Base-by-base conservation (phyloP, 2,329 filamentous ascomycete genomes). In the Claviceps arundinis region DNA sequence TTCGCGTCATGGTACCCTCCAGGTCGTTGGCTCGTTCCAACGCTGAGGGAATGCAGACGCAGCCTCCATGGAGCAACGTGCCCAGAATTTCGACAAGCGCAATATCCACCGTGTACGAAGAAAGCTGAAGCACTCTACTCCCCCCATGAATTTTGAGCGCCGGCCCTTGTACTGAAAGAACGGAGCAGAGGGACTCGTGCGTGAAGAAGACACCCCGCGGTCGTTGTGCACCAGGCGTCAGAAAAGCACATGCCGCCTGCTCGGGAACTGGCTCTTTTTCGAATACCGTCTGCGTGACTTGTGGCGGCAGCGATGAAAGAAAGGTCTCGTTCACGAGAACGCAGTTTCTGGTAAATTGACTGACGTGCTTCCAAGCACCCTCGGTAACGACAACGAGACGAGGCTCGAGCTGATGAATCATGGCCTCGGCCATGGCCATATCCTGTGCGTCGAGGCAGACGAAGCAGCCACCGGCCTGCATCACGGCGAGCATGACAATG, bases 401-500 rank as follows among this genome's bases (percentile, higher is more conserved):
- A 2, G 73, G 68, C 16, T 66, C 63, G n/a, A 76, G 66, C 14
- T 70, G 64, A 41, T 69, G 66, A 37, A 74, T 68, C 2, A 73
- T 68, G 6, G 68, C 67, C 37, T 68, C 65, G 22, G 71, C 69
- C 30, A 70, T 66, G 48, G 63, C 59, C 19, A 68, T 62, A 24
- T 75, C 70, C 16, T 72, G 68, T 2, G 65, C 66, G 44, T 78
- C 75, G 30, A 79, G 64, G 0, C 74, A 70, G 0, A 76, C 72
- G 42, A 78, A 71, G n/a, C 69, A 69, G 1, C 70, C 75, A 13
- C 75, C 75, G 4, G 74, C 67, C 58, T 86, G 84, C 44, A 88
- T 68, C 1, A 83, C 74, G 0, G 84, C 84, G 19, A 90, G 71
- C 55, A 90, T 82, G 6, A 82, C 76, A 41, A 88, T 69, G 47